Base-by-base conservation (phyloP, 306 rosid genomes). In the Corylus avellana region DNA sequence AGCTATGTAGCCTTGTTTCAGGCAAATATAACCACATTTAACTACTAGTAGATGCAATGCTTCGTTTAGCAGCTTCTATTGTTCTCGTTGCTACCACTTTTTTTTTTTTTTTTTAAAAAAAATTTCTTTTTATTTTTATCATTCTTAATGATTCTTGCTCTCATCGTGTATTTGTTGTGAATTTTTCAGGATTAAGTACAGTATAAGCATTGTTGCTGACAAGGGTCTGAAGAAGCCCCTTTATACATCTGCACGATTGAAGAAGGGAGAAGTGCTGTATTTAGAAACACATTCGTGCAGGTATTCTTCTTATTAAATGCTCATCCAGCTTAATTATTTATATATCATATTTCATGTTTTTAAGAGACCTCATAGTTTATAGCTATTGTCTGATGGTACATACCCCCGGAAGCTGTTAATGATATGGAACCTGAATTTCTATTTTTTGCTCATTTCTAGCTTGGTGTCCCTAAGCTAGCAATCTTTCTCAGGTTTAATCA, bases 191-290 rank as follows among this genome's bases (percentile, higher is more conserved):
- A 89, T 91, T 78, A 95, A 95, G 82, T 95, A 95, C 84, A 92
- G 97, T 80, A 95, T 95, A 85, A 92, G 98, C 88, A 88, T 89
- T 83, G 98, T 95, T 78, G 98, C 98, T 78, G 98, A 95, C 85
- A 95, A 92, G 88, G 98, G 98, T 81, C 87, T 95, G 57, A 95
- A 95, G 75, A 95, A 90, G 78, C 91, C 93, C 48, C 91, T 91
- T 32, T 95, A 88, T 78, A 92, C 98, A 71, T 91, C 97, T 75
- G 97, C 98, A 29, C 95, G 97, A 68, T 86, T 95, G 87, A 95
- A 91, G 90, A 95, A 90, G 90, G 98, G 98, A 77, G 98, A 95
- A 88, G 98, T 92, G 83, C 80, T 92, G 77, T 95, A 95, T 81
- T 74, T 95, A 75, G 98, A 95, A 85, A 91, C 98, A 25, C 96